Conservation (phyloP, 78 protist species). For the Anaeramoeba ignava region DNA sequence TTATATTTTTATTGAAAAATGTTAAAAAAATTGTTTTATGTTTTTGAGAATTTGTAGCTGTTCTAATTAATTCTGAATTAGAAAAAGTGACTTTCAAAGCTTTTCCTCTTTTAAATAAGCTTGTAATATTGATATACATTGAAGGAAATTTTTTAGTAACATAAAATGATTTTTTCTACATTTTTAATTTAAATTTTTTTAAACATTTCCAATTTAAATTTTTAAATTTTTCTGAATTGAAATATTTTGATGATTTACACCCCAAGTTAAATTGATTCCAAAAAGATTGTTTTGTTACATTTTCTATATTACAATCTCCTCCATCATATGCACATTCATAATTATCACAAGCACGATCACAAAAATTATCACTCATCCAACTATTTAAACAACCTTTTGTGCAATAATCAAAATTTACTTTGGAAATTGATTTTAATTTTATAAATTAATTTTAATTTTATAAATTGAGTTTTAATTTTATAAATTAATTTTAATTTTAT, state of each 20-base stretch:
- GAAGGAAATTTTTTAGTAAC: slow-evolving; percentile 17
- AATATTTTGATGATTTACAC: no score
- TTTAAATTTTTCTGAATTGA: no score
- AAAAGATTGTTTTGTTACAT: neutral
- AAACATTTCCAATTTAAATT: no score
- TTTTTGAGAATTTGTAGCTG: slow-evolving; percentile 45
- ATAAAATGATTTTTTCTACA: neutral
- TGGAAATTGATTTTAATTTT: no score
- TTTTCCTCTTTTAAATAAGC: slow-evolving; percentile 16
- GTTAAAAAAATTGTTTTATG: slow-evolving; percentile 48
- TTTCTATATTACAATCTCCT: slow-evolving; percentile 63
- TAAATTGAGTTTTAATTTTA: no score
- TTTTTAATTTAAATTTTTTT: no score
- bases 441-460: no score
- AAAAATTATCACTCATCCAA: slow-evolving; percentile 83
- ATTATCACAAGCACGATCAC: slow-evolving; percentile 46
- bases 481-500: no score
- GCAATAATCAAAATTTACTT: no score
- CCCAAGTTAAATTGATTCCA: no score
- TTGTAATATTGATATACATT: slow-evolving; percentile 25
- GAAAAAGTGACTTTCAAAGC: slow-evolving; percentile 40
- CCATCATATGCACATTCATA: slow-evolving; percentile 69
- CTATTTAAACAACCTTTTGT: slow-evolving; percentile 64
- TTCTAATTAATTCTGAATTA: slow-evolving; percentile 31
- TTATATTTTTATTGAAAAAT: slow-evolving; percentile 17